phyloP scores from a whole-genome alignment of 768 basidiomycete species.

The Gyrodon lividus region DNA sequence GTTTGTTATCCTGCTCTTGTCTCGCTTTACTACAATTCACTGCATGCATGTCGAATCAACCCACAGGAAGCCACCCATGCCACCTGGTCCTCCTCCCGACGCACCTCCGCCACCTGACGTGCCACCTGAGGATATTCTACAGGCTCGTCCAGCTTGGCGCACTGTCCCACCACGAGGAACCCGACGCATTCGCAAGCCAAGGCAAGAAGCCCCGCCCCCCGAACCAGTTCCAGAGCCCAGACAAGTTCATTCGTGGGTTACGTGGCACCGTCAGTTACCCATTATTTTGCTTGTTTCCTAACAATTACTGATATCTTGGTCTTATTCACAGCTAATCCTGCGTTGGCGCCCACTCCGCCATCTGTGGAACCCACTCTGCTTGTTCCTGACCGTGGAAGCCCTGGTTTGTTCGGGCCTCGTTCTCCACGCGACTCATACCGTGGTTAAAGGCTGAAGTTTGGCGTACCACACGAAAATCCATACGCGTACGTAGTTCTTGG shows the following conservation, averaged over 20 bases:
- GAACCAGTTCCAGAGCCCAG: slow-evolving; percentile 40
- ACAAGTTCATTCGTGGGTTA: slow-evolving; percentile 52
- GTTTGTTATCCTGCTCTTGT: slow-evolving; percentile 34
- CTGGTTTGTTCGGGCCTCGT: slow-evolving; percentile 77
- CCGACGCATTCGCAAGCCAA: slow-evolving; percentile 45
- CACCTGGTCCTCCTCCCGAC: slow-evolving; percentile 37
- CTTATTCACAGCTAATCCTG: slow-evolving; percentile 54
- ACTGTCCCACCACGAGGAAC: slow-evolving; percentile 39
- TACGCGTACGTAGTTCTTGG: not conserved
- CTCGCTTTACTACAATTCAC: not conserved
- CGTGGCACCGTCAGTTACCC: slow-evolving; percentile 61
- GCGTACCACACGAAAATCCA: not conserved
- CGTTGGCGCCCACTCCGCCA: slow-evolving; percentile 56
- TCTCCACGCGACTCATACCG: slow-evolving; percentile 49
- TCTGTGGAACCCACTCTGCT: slow-evolving; percentile 57
- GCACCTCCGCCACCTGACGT: slow-evolving; percentile 46
- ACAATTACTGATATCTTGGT: slow-evolving; percentile 5
- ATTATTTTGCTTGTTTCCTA: slow-evolving; percentile 10
- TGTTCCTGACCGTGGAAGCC: slow-evolving; percentile 56
- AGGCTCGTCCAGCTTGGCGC: slow-evolving; percentile 62
- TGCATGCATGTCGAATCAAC: slow-evolving; percentile 5
- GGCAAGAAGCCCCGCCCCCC: slow-evolving; percentile 35
- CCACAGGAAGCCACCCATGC: slow-evolving; percentile 44
- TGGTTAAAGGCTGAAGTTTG: slow-evolving; percentile 4
- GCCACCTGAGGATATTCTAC: slow-evolving; percentile 41